Evolutionary conservation across 2,329 filamentous ascomycete genomes (phyloP), one percentile per base, ranked within the genome.

Genomic region (Nemania diffusa): DNA sequence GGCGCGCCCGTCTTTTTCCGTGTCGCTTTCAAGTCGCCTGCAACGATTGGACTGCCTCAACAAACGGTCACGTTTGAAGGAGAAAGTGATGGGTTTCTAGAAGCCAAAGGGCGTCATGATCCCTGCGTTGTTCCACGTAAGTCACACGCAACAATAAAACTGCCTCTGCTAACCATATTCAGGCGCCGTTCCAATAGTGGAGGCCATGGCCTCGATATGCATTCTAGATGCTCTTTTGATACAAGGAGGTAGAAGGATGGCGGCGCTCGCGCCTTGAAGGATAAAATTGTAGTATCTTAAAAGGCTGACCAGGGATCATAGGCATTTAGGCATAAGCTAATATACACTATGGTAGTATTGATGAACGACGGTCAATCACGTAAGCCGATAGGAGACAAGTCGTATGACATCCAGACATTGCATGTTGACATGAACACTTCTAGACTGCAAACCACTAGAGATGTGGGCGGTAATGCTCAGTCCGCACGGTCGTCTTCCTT

Each of bases 1-100:
- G 96, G 95, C 65, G 92, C 93, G 42, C 91, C 90, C 66, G 93
- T 98, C 82, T 98, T 96, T 86, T 98, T 98, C 88, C 90, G 92
- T 57, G 91, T 97, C 5, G 94, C 89, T 17, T 98, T 99, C 88
- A 98, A 98, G 86, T 92, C 95, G 15, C 90, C 95, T 2, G 94
- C 95, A 32, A 98, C 96, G 2, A 98, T 98, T 77, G 91, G 92
- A 48, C 91, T 95, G 81, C 91, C 92, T 51, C 94, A 98, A 83
- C 86, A 85, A 17, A 98, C 95, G 0, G 89, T 90, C 9, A 91
- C 88, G 9, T 98, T 97, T 80, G 90, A 91, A 68, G 91, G 90
- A 51, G 82, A 85, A 8, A 75, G 76, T 13, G 88, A 92, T 71
- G 95, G 96, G 55, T 82, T 92, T 3, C 84, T 98, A 42, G 92